phyloP scores from a whole-genome alignment of 2,329 filamentous ascomycete species.

The Mollisia scopiformis region DNA sequence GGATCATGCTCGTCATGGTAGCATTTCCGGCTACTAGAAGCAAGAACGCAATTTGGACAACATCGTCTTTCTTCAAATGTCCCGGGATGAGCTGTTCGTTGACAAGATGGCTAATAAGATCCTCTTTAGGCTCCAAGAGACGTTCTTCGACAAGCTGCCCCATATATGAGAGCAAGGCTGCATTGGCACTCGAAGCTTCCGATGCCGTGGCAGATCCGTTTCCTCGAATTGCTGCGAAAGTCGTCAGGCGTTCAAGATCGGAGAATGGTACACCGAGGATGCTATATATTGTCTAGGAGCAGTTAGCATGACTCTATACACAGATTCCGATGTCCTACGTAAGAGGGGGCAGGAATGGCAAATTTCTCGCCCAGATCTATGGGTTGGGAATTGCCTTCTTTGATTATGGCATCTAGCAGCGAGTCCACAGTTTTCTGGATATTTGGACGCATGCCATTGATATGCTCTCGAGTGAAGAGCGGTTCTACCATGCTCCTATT shows the following conservation, averaged over 20 bases:
- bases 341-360: slow-evolving; percentile 50
- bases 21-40: slow-evolving; percentile 55
- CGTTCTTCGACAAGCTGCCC: slow-evolving; percentile 45
- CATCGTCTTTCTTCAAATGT: slow-evolving; percentile 33
- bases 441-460: slow-evolving; percentile 45
- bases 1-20: slow-evolving; percentile 55
- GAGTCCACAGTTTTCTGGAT: slow-evolving; percentile 49
- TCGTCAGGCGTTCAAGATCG: slow-evolving; percentile 49
- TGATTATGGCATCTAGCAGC: slow-evolving; percentile 45
- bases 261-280: slow-evolving; percentile 52
- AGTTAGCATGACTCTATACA: not conserved
- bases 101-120: slow-evolving; percentile 47
- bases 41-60: slow-evolving; percentile 51
- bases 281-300: slow-evolving; percentile 49
- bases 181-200: slow-evolving; percentile 48
- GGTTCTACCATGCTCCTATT: slow-evolving; percentile 48
- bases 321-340: slow-evolving; percentile 37
- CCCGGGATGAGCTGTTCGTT: slow-evolving; percentile 35
- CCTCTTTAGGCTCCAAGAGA: slow-evolving; percentile 43
- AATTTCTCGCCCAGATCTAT: slow-evolving; percentile 51
- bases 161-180: slow-evolving; percentile 51
- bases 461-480: slow-evolving; percentile 43
- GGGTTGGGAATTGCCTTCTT: slow-evolving; percentile 41
- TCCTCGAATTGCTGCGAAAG: slow-evolving; percentile 49
- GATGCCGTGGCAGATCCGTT: slow-evolving; percentile 50